These are phyloP conservation scores for Paracoccidioides lutzii DNA, from an alignment of 2,329 filamentous ascomycete species.

Conservation along the genomic window DNA sequence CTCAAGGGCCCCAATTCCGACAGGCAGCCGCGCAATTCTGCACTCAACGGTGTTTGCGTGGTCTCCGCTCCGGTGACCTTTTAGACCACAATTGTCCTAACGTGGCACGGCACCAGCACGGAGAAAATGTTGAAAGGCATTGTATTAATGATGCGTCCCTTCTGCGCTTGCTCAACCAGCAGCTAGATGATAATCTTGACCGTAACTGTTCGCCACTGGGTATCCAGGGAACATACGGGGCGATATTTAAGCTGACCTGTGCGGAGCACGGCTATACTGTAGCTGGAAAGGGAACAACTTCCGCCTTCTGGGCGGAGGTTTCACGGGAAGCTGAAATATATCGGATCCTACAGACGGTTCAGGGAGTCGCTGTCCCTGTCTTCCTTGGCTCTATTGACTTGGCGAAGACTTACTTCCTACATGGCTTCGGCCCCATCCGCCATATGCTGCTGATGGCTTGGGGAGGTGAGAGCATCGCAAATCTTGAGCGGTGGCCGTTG, in stretches of 20 bases:
- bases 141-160: slow-evolving; percentile 11
- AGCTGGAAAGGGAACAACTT: slow-evolving; percentile 22
- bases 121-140: slow-evolving; percentile 9
- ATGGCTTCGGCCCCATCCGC: slow-evolving; percentile 17
- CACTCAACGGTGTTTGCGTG: slow-evolving; percentile 19
- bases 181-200: slow-evolving; percentile 19
- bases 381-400: slow-evolving; percentile 19
- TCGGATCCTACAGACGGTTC: slow-evolving; percentile 12
- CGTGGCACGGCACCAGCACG: slow-evolving; percentile 11
- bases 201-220: slow-evolving; percentile 18
- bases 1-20: not conserved
- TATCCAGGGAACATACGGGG: slow-evolving; percentile 16
- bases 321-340: slow-evolving; percentile 18
- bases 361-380: slow-evolving; percentile 19
- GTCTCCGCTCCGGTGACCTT: slow-evolving; percentile 11
- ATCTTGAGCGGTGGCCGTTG: slow-evolving; percentile 11
- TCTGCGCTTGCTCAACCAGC: slow-evolving; percentile 14
- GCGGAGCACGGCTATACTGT: slow-evolving; percentile 15
- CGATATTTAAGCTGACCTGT: slow-evolving; percentile 20
- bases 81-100: slow-evolving; percentile 19
- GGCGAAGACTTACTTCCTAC: slow-evolving; percentile 17
- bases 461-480: slow-evolving; percentile 12
- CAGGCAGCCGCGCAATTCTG: slow-evolving; percentile 15
- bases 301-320: slow-evolving; percentile 15
- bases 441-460: slow-evolving; percentile 23